Evolutionary conservation across 352 stramenopile species (phyloP), one percentile per base, ranked within the genome.

Genomic region (Globisporangium lucens): DNA sequence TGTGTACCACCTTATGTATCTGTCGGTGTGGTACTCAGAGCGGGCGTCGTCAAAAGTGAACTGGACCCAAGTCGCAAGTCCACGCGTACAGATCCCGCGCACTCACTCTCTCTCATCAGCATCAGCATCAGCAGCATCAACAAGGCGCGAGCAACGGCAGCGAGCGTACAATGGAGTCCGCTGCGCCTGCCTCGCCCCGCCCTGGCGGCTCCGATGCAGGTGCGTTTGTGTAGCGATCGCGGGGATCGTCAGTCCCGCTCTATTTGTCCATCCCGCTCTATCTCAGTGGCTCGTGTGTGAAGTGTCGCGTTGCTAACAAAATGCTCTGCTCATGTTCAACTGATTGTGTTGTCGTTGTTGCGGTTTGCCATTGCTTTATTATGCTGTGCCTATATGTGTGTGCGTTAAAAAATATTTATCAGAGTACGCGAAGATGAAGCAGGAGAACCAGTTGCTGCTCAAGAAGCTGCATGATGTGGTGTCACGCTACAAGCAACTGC

Each of bases 381-480:
- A 1, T 27, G 30, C 9, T 27, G 3, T 24, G 27, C 8, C 10
- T 41, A 29, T 41, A 7, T 56, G 17, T 38, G 12, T 53, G 12
- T 65, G 17, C 51, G 24, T 24, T 24, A 24, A 24, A 24, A 1
- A 13, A 13, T 33, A 5, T 35, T 15, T 62, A 57, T 53, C 52
- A 56, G 72, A 73, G 13, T 69, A 69, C 46, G 56, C 75, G 15
- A 80, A 83, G 56, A 79, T 79, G 66, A 80, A 84, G 65, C 73
- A 82, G 43, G 79, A 87, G 64, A 87, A 87, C 65, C 75, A 87
- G 72, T 47, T 79, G 62, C 68, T 87, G 73, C 62, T 84, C 43
- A 75, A 77, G 60, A 87, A 87, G 49, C 75, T 87, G 56, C 77
- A 85, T 53, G 79, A 85, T 58, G 77, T 87, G 10, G 79, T 87